Evolutionary conservation across 257 asterid species (phyloP).

Genomic region (Rhazya stricta): DNA sequence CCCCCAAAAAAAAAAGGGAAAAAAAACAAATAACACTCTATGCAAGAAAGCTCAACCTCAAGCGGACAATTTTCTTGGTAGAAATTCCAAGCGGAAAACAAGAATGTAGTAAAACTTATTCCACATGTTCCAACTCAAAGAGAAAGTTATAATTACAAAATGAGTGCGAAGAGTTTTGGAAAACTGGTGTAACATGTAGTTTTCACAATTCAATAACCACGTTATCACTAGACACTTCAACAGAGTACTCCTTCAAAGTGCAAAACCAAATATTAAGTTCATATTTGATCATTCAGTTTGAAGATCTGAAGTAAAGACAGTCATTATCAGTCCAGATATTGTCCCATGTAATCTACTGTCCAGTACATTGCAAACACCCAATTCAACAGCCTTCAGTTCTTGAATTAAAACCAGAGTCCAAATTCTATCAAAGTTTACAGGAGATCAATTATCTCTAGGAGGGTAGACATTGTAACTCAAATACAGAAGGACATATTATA

Average conservation of each 20-base stretch:
- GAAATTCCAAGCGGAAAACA: background rate
- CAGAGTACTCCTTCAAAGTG: background rate
- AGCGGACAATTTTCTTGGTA: background rate
- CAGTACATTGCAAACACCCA: background rate
- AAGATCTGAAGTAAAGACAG: background rate
- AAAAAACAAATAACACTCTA: no score
- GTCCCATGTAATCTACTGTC: background rate
- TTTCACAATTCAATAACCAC: background rate
- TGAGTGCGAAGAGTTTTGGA: no score
- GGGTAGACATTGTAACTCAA: background rate
- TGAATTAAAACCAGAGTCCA: background rate
- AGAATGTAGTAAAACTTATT: background rate
- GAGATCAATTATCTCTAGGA: slow-evolving; percentile 1
- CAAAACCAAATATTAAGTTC: background rate
- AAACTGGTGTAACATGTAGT: background rate
- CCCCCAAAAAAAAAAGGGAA: background rate
- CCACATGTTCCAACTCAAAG: no score
- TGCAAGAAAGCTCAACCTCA: background rate
- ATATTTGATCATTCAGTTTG: background rate
- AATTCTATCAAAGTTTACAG: background rate
- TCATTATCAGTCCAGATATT: background rate
- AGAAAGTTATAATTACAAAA: no score
- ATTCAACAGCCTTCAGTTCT: background rate
- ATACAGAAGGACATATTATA: background rate
- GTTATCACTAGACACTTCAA: background rate